phyloP scores from a whole-genome alignment of 1,139 yeast species.

The Yamadazyma blattariae region DNA sequence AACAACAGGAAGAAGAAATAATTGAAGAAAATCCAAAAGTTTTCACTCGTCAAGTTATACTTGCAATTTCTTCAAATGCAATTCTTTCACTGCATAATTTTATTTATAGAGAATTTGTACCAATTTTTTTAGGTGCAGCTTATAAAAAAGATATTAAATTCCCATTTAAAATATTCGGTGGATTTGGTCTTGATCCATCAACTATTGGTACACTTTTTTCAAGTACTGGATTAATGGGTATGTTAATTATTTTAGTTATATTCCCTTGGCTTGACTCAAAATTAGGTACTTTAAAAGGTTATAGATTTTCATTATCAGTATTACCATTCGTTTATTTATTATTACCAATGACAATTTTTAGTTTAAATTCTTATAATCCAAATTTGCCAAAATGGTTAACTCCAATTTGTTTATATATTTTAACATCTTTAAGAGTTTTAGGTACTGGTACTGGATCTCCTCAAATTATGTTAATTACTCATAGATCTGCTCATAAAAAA shows the following conservation, averaged over 20 bases:
- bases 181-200: conserved; percentile 31
- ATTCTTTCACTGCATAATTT: conserved; percentile 38
- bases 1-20: neutral
- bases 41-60: conserved; percentile 12
- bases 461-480: conserved; percentile 32
- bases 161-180: conserved; percentile 26
- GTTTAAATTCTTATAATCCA: conserved; percentile 28
- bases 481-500: conserved; percentile 45
- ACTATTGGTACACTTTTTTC: conserved; percentile 55
- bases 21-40: conserved; percentile 2
- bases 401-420: conserved; percentile 19
- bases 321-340: conserved; percentile 48
- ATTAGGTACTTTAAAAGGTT: conserved; percentile 45
- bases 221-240: conserved; percentile 54
- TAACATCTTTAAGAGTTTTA: conserved; percentile 33
- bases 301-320: conserved; percentile 35
- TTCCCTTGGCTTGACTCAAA: conserved; percentile 56
- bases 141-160: conserved; percentile 31
- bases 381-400: conserved; percentile 25
- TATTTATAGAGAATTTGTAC: conserved; percentile 55
- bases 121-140: conserved; percentile 53
- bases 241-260: conserved; percentile 45
- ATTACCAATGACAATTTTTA: conserved; percentile 51
- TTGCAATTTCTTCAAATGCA: conserved; percentile 11
- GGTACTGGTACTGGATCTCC: conserved; percentile 19